Evolutionary conservation across 139 green algal species (phyloP).

Genomic region (Microglena sp.): DNA sequence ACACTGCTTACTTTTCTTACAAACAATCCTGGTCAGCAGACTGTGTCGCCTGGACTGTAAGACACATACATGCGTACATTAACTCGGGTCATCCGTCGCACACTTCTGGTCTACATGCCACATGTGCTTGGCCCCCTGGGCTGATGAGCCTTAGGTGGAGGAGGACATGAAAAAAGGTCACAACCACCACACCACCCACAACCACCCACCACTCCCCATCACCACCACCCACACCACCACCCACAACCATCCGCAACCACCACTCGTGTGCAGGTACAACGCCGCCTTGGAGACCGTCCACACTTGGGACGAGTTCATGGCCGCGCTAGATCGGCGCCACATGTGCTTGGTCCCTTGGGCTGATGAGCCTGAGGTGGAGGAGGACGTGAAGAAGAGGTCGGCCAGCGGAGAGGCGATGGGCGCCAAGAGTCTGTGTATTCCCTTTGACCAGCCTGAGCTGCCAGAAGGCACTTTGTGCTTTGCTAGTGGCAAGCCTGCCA

Average conservation of each 20-base stretch:
- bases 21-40: no score
- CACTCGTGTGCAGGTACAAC: conserved; percentile 56
- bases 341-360: conserved; percentile 90
- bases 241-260: no score
- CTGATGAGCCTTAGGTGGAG: conserved; percentile 60
- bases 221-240: no score
- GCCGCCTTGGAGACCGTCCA: conserved; percentile 50
- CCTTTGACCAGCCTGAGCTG: conserved; percentile 85
- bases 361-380: conserved; percentile 63
- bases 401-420: conserved; percentile 69
- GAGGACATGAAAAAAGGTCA: conserved; percentile 90
- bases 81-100: no score
- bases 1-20: no score
- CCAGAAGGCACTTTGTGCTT: conserved; percentile 86
- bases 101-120: no score
- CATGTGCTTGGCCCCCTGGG: conserved; percentile 91
- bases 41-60: no score
- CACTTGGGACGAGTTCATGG: conserved; percentile 93
- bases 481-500: conserved; percentile 82
- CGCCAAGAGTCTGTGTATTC: conserved; percentile 96
- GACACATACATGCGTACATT: no score
- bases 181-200: no score
- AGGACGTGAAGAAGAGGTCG: conserved; percentile 82
- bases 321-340: conserved; percentile 78
- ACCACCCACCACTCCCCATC: no score